A percentile compares a stretch with the other conserved stretches of the same genome.
Evolutionary conservation across 2,329 filamentous ascomycete genomes (phyloP).

Genomic region (Paraphaeosphaeria sporulosa): DNA sequence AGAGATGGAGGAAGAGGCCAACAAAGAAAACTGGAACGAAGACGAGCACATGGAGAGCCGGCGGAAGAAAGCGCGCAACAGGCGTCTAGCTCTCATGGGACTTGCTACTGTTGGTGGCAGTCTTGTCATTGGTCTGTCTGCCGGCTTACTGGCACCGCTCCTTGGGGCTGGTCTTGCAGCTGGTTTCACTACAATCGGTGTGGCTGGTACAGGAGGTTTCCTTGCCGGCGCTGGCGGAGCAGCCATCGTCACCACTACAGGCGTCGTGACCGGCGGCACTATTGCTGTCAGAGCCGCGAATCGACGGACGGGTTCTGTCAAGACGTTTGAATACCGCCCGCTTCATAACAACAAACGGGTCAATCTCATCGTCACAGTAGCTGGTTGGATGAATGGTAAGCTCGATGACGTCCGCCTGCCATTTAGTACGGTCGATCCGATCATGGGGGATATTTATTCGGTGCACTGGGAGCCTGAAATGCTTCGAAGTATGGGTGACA

Average conservation of each 20-base stretch:
- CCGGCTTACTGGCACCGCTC: constrained; percentile 87
- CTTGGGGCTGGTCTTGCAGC: constrained; percentile 94
- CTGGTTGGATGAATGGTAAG: constrained; percentile 98
- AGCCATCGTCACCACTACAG: constrained; percentile 90
- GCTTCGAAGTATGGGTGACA: constrained; percentile 96
- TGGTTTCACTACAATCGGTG: constrained; percentile 93
- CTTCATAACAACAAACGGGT: constrained; percentile 98
- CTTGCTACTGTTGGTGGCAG: constrained; percentile 94
- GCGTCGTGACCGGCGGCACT: constrained; percentile 83
- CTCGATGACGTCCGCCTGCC: constrained; percentile 95
- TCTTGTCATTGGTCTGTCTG: constrained; percentile 92
- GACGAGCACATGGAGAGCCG: constrained; percentile 90
- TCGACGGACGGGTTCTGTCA: constrained; percentile 87
- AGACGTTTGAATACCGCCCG: constrained; percentile 95
- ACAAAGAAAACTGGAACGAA: constrained; percentile 98
- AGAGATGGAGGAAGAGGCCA: constrained; percentile 95
- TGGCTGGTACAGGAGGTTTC: constrained; percentile 87
- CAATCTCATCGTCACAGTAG: constrained; percentile 92
- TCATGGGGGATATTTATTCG: constrained; percentile 98
- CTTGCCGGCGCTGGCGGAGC: constrained; percentile 91
- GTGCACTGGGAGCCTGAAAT: constrained; percentile 98
- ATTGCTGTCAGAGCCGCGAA: constrained; percentile 88
- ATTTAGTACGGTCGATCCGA: constrained; percentile 93
- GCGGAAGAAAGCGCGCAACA: constrained; percentile 80
- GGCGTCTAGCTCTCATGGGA: constrained; percentile 93